Evolutionary conservation across 192 early-diverging fungal genomes (phyloP).

Genomic region (Dimargaris cristalligena): DNA sequence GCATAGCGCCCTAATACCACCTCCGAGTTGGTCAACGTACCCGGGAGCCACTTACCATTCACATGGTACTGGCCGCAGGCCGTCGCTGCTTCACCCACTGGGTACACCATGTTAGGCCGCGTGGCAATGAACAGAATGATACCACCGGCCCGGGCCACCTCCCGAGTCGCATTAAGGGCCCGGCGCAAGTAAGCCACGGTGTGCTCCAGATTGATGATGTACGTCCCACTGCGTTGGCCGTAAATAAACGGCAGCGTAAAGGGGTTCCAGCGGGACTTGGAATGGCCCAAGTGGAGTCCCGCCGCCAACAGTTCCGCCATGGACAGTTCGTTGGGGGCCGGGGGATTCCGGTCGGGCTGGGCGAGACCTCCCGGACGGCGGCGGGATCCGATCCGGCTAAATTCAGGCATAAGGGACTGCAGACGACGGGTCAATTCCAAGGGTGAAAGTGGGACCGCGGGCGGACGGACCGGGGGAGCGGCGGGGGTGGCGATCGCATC

Average conservation of each 20-base stretch:
- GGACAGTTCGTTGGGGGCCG: slow-evolving; percentile 26
- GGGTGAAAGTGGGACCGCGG: too few species aligned
- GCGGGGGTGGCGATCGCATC: too few species aligned
- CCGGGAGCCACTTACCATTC: slow-evolving; percentile 64
- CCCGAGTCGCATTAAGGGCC: slow-evolving; percentile 51
- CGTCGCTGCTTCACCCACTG: slow-evolving; percentile 64
- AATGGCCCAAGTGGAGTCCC: slow-evolving; percentile 81
- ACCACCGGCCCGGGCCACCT: slow-evolving; percentile 58
- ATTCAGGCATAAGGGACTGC: slow-evolving; percentile 12
- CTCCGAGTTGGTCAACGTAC: slow-evolving; percentile 70
- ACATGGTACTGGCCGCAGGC: slow-evolving; percentile 61
- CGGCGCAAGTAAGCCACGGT: slow-evolving; percentile 69
- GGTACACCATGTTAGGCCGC: slow-evolving; percentile 43
- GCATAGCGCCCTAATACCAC: slow-evolving; percentile 47
- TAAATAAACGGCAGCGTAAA: slow-evolving; percentile 73
- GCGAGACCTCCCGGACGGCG: slow-evolving; percentile 8
- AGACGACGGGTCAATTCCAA: slow-evolving; percentile 10
- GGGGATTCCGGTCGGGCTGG: slow-evolving; percentile 3
- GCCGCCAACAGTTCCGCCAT: slow-evolving; percentile 58
- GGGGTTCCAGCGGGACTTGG: slow-evolving; percentile 55
- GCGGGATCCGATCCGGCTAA: slow-evolving; percentile 10
- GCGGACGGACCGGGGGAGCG: too few species aligned
- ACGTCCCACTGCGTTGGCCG: slow-evolving; percentile 73
- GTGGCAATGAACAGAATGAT: slow-evolving; percentile 76
- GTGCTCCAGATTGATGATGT: slow-evolving; percentile 87